Conservation (phyloP, 306 rosid species). For the Vicia villosa region DNA sequence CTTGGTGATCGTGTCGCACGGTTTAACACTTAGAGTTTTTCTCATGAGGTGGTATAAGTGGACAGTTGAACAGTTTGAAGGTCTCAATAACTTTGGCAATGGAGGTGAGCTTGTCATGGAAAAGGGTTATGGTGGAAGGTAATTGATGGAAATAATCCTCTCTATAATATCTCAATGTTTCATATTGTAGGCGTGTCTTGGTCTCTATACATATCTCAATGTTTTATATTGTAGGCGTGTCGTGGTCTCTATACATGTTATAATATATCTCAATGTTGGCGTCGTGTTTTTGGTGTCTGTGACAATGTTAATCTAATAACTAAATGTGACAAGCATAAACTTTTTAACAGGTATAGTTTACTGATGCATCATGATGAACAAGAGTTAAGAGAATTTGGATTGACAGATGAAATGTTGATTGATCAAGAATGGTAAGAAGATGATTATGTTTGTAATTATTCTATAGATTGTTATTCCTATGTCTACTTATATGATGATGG, state of each 20-base stretch:
- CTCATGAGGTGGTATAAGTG: constrained; percentile 96
- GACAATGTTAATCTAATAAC: background rate
- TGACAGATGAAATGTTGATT: constrained; percentile 77
- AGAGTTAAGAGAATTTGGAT: constrained; percentile 72
- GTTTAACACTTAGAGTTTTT: constrained; percentile 81
- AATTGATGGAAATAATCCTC: background rate
- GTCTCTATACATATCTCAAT: too few species aligned
- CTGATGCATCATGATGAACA: constrained; percentile 63
- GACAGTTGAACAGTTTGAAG: constrained; percentile 80
- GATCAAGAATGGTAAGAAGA: constrained; percentile 77
- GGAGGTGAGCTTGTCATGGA: constrained; percentile 75
- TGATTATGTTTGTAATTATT: background rate
- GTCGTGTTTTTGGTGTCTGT: background rate
- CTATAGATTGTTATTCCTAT: background rate
- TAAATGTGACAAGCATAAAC: background rate
- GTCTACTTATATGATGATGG: background rate
- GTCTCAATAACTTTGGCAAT: constrained; percentile 65
- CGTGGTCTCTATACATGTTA: background rate
- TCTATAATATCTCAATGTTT: background rate
- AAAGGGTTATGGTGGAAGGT: constrained; percentile 87
- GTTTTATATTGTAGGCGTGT: too few species aligned
- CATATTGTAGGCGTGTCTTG: too few species aligned
- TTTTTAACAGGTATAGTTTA: constrained; percentile 58
- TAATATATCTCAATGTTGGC: background rate
- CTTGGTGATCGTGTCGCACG: constrained; percentile 82